Conservation (phyloP, 257 asterid species). For the Nicotiana paniculata region DNA sequence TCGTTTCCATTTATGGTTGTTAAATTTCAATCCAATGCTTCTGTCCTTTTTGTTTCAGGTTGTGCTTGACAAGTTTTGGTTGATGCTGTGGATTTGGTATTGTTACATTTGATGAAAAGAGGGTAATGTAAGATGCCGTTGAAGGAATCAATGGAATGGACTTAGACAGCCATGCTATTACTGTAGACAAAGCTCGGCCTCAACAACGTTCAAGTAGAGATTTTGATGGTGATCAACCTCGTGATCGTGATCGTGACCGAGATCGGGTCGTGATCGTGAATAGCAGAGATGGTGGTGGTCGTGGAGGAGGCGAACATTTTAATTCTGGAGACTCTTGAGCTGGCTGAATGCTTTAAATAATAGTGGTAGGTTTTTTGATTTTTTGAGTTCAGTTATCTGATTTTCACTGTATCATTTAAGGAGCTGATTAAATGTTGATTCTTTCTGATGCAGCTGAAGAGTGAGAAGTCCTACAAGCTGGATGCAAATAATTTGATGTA, state of each 20-base stretch:
- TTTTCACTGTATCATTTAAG: background rate
- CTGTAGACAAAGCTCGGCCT: conserved; percentile 84
- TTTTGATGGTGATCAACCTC: conserved; percentile 45
- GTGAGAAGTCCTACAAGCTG: conserved; percentile 22
- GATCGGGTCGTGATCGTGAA: conserved; percentile 49
- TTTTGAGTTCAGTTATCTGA: background rate
- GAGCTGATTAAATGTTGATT: background rate
- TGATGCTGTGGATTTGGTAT: conserved; percentile 93
- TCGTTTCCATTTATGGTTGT: background rate
- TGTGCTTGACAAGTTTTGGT: conserved; percentile 64
- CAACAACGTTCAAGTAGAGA: conserved; percentile 64
- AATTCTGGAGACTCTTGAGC: conserved; percentile 47
- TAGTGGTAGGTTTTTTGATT: background rate
- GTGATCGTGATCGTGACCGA: conserved; percentile 53
- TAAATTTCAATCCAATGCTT: background rate
- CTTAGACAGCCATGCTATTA: conserved; percentile 74
- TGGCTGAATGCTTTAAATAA: conserved; percentile 1
- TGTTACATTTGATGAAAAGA: conserved; percentile 83
- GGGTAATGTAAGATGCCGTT: conserved; percentile 82
- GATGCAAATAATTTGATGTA: conserved; percentile 24
- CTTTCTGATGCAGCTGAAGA: conserved; percentile 34
- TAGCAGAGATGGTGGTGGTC: conserved; percentile 56
- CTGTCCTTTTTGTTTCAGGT: conserved; percentile 36
- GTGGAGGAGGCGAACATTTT: conserved; percentile 64
- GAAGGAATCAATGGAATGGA: conserved; percentile 88